Conservation (phyloP, 306 rosid genomes). For the Oxytropis ochrocephala region DNA sequence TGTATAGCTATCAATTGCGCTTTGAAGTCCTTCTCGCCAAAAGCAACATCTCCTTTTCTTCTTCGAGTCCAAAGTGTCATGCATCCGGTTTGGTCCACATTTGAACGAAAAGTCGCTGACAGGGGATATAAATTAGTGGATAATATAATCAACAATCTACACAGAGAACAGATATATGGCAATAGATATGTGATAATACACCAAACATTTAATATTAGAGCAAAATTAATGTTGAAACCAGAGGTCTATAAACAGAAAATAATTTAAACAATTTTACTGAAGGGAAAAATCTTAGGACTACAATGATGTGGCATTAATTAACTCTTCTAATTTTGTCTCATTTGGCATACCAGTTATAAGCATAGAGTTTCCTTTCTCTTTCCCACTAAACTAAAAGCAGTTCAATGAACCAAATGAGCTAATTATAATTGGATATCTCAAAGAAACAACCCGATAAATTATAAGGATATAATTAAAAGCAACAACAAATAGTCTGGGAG, state of each 20-base stretch:
- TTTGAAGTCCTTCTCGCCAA: slow-evolving; percentile 66
- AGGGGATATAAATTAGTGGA: slow-evolving; percentile 1
- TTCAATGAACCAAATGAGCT: no score
- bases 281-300: not conserved
- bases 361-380: not conserved
- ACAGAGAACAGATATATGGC: not conserved
- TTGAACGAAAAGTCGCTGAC: slow-evolving; percentile 76
- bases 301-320: not conserved
- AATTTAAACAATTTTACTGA: not conserved
- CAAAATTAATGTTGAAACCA: not conserved
- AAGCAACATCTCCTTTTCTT: slow-evolving; percentile 85
- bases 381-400: slow-evolving; percentile 2
- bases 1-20: slow-evolving; percentile 70
- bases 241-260: not conserved
- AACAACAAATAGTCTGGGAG: no score
- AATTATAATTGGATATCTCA: no score
- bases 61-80: slow-evolving; percentile 84
- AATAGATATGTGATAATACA: not conserved
- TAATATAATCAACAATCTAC: not conserved
- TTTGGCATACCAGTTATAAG: no score
- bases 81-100: slow-evolving; percentile 99
- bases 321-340: not conserved
- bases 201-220: no score
- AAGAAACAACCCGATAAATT: no score
- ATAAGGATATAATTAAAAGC: no score